Percentiles rank a stretch among this genome's conserved stretches.
Evolutionary conservation across 768 basidiomycete species (phyloP).

Genomic region (Tylopilus felleus): DNA sequence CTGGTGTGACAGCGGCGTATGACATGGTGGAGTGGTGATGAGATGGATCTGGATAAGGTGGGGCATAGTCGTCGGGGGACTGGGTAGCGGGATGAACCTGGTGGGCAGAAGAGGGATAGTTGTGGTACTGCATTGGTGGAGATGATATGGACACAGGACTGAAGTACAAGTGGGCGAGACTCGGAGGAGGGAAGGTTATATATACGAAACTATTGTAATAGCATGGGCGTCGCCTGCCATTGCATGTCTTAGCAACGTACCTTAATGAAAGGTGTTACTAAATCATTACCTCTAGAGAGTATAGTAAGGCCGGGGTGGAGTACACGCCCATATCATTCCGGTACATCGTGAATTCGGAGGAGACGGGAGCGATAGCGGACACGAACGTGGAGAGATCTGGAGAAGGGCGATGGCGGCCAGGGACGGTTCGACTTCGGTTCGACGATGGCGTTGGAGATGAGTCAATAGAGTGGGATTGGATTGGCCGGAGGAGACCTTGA

Average conservation of each 20-base stretch:
- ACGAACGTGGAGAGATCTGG: constrained; percentile 25
- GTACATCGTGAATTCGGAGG: constrained; percentile 31
- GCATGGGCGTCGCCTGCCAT: constrained; percentile 35
- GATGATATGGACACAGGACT: not conserved
- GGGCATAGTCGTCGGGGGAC: constrained; percentile 17
- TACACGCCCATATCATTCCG: constrained; percentile 34
- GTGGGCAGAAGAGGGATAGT: constrained; percentile 21
- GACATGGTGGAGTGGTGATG: constrained; percentile 22
- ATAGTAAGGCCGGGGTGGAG: constrained; percentile 34
- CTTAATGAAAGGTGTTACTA: constrained; percentile 38
- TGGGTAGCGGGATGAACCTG: constrained; percentile 17
- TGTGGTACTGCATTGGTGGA: constrained; percentile 29
- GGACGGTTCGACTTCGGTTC: constrained; percentile 24
- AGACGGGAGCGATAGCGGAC: constrained; percentile 29
- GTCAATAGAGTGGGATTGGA: constrained; percentile 30
- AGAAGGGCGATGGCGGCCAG: constrained; percentile 25
- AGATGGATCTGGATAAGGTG: constrained; percentile 25
- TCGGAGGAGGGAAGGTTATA: constrained; percentile 26
- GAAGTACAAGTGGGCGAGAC: constrained; percentile 9
- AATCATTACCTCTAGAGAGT: constrained; percentile 36
- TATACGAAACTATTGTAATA: constrained; percentile 35
- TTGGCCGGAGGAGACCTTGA: constrained; percentile 28
- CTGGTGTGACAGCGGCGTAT: constrained; percentile 27
- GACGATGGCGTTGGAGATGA: constrained; percentile 33
- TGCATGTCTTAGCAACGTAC: constrained; percentile 36